Base-by-base conservation (phyloP, 805 yeast genomes). In the Suhomyces canberraensis region DNA sequence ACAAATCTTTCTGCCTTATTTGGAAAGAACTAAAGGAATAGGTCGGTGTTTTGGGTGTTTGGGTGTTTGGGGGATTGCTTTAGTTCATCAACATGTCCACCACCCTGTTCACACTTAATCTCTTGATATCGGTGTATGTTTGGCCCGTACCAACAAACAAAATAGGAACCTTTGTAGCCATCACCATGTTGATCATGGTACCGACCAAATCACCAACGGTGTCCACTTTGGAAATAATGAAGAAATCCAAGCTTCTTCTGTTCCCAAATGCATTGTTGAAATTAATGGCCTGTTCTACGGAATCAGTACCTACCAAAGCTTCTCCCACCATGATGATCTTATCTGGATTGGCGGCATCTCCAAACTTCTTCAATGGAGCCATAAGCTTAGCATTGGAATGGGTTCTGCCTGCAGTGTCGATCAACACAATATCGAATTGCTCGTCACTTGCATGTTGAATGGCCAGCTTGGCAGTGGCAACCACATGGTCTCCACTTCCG, bases 311-410 rank as follows among this genome's bases (percentile, higher is more conserved):
- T 1, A 91, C 98, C 25, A 91, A 69, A 0, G 98, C 98, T 61
- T 91, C 98, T 28, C 97, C 98, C 14, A 91, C 98, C 98, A 93
- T 93, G 54, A 91, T 90, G 51, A 91, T 91, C 59, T 87, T 91
- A 62, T 91, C 93, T 0, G 98, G 98, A 33, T 87, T 75, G 2
- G 98, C 98, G 33, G 95, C 90, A 51, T 85, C 88, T 13, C 97
- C 98, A 60, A 91, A 91, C 38, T 91, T 87, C 48, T 89, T 95
- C 46, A 91, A 66, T 6, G 97, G 96, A 0, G 96, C 91, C 98
- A 91, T 91, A 44, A 91, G 71, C 40, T 91, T 81, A 13, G 93
- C 84, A 58, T 93, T 97, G 48, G 91, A 88, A 56, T 93, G 98
- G 38, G 98, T 80, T 66, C 98, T 78, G 29, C 98, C 98, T 0